These are phyloP conservation scores for Pleodorina starrii DNA, from an alignment of 139 green algal genomes.

Conservation along the genomic window DNA sequence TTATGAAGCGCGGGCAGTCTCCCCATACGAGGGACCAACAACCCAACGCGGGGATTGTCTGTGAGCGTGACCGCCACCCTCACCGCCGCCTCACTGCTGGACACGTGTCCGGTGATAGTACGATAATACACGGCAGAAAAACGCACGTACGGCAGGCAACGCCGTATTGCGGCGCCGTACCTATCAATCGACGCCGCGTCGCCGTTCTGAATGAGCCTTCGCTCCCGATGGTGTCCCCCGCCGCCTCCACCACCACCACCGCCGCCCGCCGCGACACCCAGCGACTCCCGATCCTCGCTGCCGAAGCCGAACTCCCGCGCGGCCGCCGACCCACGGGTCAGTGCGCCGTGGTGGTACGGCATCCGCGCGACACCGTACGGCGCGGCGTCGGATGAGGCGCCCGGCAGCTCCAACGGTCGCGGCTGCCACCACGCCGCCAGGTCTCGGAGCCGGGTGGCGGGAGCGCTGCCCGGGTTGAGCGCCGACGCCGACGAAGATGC, in stretches of 20 bases:
- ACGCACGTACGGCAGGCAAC: too few species aligned
- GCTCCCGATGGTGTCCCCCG: not conserved
- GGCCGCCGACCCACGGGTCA: not conserved
- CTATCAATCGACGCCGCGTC: not conserved
- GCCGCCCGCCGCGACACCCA: not conserved
- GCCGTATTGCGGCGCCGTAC: too few species aligned
- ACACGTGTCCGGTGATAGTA: too few species aligned
- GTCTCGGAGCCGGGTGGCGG: not conserved
- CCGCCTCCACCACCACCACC: not conserved
- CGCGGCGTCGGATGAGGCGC: not conserved
- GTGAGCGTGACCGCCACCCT: too few species aligned
- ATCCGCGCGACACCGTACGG: not conserved
- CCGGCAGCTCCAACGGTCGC: not conserved
- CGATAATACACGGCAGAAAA: too few species aligned
- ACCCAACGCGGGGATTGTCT: too few species aligned
- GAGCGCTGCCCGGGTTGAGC: not conserved
- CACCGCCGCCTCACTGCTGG: too few species aligned
- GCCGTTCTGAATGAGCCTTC: conserved; percentile 2
- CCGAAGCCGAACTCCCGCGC: too few species aligned
- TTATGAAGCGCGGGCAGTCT: too few species aligned
- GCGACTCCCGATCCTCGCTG: not conserved
- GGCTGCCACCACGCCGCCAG: not conserved
- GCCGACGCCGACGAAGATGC: not conserved
- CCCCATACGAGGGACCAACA: too few species aligned
- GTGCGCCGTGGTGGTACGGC: too few species aligned